Evolutionary conservation across 495 filamentous ascomycete genomes (phyloP).

Genomic region (Talaromyces thailandensis): DNA sequence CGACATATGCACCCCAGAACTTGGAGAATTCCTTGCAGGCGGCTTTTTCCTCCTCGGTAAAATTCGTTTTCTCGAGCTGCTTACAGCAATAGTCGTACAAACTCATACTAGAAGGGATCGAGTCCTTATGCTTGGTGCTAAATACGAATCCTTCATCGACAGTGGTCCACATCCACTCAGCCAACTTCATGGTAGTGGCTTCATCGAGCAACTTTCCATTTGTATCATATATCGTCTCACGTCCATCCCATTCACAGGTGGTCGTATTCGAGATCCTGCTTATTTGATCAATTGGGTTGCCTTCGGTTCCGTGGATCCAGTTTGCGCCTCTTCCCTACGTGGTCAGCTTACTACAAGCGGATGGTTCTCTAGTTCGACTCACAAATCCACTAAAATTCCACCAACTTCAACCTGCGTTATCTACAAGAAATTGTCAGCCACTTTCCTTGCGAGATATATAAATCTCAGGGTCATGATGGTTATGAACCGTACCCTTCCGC

Average conservation of each 20-base stretch:
- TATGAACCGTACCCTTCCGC: conserved; percentile 59
- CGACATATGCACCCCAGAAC: conserved; percentile 85
- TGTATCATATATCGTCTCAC: conserved; percentile 50
- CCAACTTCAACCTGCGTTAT: conserved; percentile 29
- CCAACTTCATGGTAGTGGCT: conserved; percentile 41
- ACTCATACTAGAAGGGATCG: conserved; percentile 57
- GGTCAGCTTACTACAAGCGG: conserved; percentile 4
- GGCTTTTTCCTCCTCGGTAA: conserved; percentile 40
- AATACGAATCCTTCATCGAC: conserved; percentile 72
- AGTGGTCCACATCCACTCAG: conserved; percentile 65
- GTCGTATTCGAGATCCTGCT: conserved; percentile 58
- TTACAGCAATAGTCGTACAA: conserved; percentile 70
- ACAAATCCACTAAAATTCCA: conserved; percentile 40
- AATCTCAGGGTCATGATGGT: not conserved
- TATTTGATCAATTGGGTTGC: conserved; percentile 78
- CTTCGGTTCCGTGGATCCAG: conserved; percentile 85
- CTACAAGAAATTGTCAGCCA: conserved; percentile 13
- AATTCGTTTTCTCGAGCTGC: conserved; percentile 46
- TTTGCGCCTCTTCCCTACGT: conserved; percentile 61
- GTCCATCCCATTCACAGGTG: conserved; percentile 45
- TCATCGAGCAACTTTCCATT: conserved; percentile 49
- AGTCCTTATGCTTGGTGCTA: conserved; percentile 56
- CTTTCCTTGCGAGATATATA: not conserved
- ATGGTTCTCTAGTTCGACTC: conserved; percentile 8
- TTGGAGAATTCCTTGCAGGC: conserved; percentile 54